These are phyloP conservation scores for Margaritispora aquatica DNA, from an alignment of 495 filamentous ascomycete genomes.

Conservation along the genomic window DNA sequence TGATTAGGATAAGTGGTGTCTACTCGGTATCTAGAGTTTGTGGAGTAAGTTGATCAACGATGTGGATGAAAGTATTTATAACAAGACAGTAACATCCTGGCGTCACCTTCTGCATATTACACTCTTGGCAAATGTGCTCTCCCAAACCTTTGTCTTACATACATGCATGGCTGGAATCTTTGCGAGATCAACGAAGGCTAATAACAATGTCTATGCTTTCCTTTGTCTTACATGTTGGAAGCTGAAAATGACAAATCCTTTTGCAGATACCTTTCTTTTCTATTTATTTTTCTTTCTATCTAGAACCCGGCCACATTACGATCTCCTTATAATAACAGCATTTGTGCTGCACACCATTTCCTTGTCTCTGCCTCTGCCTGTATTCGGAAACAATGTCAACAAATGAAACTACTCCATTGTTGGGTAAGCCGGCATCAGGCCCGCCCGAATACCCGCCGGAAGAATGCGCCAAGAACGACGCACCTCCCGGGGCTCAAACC, in stretches of 20 bases:
- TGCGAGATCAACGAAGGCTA: not conserved
- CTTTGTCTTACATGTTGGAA: not conserved
- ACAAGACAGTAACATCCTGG: not conserved
- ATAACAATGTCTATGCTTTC: not conserved
- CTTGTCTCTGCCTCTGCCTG: not conserved
- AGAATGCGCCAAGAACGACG: conserved; percentile 1
- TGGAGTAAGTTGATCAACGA: not conserved
- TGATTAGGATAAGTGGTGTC: not conserved
- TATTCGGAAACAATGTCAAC: conserved; percentile 7
- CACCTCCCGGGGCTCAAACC: not conserved
- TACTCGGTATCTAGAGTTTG: not conserved
- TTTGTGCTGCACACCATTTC: not conserved
- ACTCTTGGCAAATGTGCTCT: not conserved
- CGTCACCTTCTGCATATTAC: not conserved
- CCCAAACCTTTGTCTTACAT: not conserved
- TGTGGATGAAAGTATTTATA: not conserved
- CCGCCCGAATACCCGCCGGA: not conserved
- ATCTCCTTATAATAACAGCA: conserved; percentile 6
- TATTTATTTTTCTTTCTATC: not conserved
- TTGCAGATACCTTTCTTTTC: not conserved
- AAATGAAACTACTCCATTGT: conserved; percentile 10
- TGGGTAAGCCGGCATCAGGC: conserved; percentile 1
- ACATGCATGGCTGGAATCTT: not conserved
- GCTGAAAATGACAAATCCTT: not conserved
- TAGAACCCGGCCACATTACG: not conserved